Conservation (phyloP, 2,329 filamentous ascomycete species). For the Fusarium sp. region DNA sequence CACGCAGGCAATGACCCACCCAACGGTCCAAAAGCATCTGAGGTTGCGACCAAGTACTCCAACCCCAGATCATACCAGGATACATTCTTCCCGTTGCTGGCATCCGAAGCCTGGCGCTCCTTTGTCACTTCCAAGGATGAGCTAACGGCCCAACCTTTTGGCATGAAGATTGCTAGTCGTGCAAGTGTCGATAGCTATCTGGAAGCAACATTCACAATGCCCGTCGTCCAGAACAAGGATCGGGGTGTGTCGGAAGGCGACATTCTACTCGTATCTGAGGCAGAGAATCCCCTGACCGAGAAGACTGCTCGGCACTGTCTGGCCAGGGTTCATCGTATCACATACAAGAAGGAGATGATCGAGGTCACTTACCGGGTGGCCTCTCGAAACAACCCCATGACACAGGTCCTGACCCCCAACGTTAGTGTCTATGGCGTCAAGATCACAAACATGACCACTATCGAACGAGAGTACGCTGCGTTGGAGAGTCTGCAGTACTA, state of each 20-base stretch:
- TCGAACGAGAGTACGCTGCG: slow-evolving; percentile 95
- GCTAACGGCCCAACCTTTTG: slow-evolving; percentile 81
- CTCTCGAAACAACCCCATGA: slow-evolving; percentile 71
- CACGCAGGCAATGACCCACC: slow-evolving; percentile 89
- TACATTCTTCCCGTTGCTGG: slow-evolving; percentile 90
- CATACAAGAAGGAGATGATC: slow-evolving; percentile 81
- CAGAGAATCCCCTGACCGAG: slow-evolving; percentile 75
- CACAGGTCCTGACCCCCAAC: slow-evolving; percentile 75
- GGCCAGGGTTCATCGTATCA: slow-evolving; percentile 83
- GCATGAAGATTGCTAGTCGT: slow-evolving; percentile 87
- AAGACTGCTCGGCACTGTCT: slow-evolving; percentile 81
- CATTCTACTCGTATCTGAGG: slow-evolving; percentile 85
- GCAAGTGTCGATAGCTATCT: slow-evolving; percentile 93
- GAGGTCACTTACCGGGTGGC: slow-evolving; percentile 90
- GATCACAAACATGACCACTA: slow-evolving; percentile 91
- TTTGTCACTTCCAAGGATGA: slow-evolving; percentile 94
- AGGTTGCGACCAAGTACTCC: slow-evolving; percentile 82
- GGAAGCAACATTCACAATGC: slow-evolving; percentile 88
- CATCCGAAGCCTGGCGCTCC: slow-evolving; percentile 95
- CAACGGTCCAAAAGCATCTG: slow-evolving; percentile 76
- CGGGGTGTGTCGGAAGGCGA: slow-evolving; percentile 84
- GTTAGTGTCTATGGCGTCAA: slow-evolving; percentile 80
- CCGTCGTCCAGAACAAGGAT: slow-evolving; percentile 76
- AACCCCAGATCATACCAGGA: slow-evolving; percentile 84
- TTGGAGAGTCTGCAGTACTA: slow-evolving; percentile 94